These are phyloP conservation scores for Aspergillus glaucus DNA, from an alignment of 2,329 filamentous ascomycete genomes.

Conservation along the genomic window DNA sequence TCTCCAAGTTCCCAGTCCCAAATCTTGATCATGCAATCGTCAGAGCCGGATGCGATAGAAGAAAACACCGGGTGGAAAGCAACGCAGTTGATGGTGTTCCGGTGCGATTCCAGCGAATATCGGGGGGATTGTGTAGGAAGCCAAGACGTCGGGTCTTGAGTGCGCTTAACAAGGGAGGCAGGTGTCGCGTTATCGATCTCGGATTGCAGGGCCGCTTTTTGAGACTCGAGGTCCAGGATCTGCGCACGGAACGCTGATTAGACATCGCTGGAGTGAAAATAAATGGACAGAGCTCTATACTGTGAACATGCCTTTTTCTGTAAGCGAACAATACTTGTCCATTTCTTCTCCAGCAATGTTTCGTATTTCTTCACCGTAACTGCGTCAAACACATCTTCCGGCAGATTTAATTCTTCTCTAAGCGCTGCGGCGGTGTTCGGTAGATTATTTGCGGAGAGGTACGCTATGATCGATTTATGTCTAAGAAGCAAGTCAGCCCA, in stretches of 20 bases:
- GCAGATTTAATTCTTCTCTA: slow-evolving; percentile 66
- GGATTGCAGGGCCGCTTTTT: slow-evolving; percentile 64
- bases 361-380: slow-evolving; percentile 83
- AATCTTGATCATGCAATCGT: slow-evolving; percentile 91
- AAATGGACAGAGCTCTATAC: neutral
- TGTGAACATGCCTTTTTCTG: slow-evolving; percentile 70
- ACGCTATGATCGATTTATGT: slow-evolving; percentile 89
- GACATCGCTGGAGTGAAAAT: slow-evolving; percentile 2
- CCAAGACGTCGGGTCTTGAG: slow-evolving; percentile 80
- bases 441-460: slow-evolving; percentile 67
- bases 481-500: slow-evolving; percentile 40
- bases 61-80: slow-evolving; percentile 92
- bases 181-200: slow-evolving; percentile 82
- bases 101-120: slow-evolving; percentile 77
- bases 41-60: slow-evolving; percentile 80
- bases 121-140: slow-evolving; percentile 75
- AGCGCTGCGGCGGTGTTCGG: slow-evolving; percentile 62
- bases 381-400: slow-evolving; percentile 62
- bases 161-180: slow-evolving; percentile 67
- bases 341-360: slow-evolving; percentile 89
- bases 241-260: slow-evolving; percentile 29
- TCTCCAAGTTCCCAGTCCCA: slow-evolving; percentile 97
- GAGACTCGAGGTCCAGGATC: slow-evolving; percentile 88
- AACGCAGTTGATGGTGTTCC: slow-evolving; percentile 73
- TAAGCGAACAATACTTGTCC: slow-evolving; percentile 89